Evolutionary conservation across 1,284 basidiomycete genomes (phyloP).

Genomic region (Ceratobasidium sp.): DNA sequence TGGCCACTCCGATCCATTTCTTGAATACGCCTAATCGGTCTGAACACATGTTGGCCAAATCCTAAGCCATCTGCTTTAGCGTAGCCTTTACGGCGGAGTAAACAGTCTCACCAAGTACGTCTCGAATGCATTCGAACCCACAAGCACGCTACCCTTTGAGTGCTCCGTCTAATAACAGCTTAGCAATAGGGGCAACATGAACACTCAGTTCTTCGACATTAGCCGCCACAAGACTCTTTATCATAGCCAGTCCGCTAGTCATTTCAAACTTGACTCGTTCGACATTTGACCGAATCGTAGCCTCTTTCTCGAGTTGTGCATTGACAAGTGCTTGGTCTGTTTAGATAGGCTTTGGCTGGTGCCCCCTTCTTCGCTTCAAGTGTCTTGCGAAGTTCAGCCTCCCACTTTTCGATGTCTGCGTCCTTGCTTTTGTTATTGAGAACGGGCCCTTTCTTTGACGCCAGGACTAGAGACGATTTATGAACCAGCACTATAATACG

Average conservation of each 20-base stretch:
- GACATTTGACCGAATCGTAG: constrained; percentile 68
- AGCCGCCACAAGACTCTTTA: constrained; percentile 68
- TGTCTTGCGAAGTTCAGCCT: constrained; percentile 86
- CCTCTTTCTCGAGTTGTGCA: constrained; percentile 82
- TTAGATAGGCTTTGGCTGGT: constrained; percentile 70
- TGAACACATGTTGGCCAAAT: constrained; percentile 70
- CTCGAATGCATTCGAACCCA: constrained; percentile 69
- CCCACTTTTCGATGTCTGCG: constrained; percentile 90
- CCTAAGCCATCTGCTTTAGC: constrained; percentile 51
- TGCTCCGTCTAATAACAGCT: constrained; percentile 70
- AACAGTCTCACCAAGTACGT: constrained; percentile 71
- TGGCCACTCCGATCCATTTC: constrained; percentile 80
- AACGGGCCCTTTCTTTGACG: constrained; percentile 58
- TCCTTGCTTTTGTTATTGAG: constrained; percentile 79
- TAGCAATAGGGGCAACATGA: constrained; percentile 65
- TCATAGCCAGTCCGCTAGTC: constrained; percentile 70
- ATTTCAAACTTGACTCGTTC: constrained; percentile 61
- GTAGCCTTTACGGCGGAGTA: not conserved
- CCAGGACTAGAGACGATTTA: constrained; percentile 60
- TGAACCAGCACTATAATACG: not conserved
- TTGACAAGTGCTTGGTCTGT: constrained; percentile 78
- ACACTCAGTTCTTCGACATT: constrained; percentile 63
- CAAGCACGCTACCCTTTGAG: constrained; percentile 67
- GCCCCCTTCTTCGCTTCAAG: constrained; percentile 75
- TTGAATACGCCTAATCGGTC: constrained; percentile 72